phyloP scores from a whole-genome alignment of 345 rosid species.

The Xanthoceras sorbifolium region DNA sequence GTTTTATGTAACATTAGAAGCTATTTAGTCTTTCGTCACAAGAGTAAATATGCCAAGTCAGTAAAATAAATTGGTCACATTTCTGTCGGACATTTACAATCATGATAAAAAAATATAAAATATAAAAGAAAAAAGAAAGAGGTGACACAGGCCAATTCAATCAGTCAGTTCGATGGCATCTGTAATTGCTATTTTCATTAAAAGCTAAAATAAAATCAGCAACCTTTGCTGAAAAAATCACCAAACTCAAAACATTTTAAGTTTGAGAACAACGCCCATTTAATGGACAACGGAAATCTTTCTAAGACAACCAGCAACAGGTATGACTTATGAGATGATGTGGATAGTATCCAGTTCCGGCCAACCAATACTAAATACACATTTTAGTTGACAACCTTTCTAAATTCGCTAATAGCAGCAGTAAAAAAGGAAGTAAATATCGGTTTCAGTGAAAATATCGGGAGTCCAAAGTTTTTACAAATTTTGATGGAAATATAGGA shows the following conservation, averaged over 20 bases:
- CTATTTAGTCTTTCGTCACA: background rate
- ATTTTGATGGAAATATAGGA: too few relatives aligned
- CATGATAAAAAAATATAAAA: background rate
- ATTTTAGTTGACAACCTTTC: background rate
- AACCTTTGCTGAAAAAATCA: too few relatives aligned
- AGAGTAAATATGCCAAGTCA: background rate
- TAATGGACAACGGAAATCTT: background rate
- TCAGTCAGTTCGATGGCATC: background rate
- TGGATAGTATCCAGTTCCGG: background rate
- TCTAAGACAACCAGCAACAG: background rate
- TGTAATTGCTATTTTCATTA: background rate
- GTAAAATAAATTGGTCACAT: background rate
- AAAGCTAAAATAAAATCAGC: background rate
- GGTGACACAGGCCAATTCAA: background rate
- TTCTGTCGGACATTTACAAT: background rate
- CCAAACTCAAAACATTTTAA: too few relatives aligned
- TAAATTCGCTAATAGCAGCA: background rate
- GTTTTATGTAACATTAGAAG: too few relatives aligned
- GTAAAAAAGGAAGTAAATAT: too few relatives aligned
- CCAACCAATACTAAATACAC: background rate
- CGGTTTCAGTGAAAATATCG: too few relatives aligned
- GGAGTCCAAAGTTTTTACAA: too few relatives aligned
- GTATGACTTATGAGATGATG: background rate
- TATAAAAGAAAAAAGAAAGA: background rate
- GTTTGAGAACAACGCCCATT: background rate